These are phyloP conservation scores for Hypoxylon sp. DNA, from an alignment of 2,329 filamentous ascomycete species.

Conservation along the genomic window DNA sequence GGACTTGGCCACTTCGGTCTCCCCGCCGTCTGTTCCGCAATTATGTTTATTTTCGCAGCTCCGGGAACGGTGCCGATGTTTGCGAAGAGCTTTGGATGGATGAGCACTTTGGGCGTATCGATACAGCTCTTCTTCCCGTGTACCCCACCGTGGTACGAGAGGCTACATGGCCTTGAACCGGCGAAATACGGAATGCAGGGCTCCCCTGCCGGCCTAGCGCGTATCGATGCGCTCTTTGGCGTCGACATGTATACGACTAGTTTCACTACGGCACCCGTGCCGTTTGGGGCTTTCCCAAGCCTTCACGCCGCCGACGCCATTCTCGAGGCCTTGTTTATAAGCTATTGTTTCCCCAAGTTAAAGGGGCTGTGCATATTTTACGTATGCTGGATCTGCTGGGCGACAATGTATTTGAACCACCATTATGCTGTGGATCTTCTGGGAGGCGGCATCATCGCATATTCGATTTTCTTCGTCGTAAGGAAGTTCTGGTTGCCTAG, in stretches of 20 bases:
- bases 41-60: slow-evolving; percentile 90
- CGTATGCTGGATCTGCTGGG: slow-evolving; percentile 96
- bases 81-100: slow-evolving; percentile 89
- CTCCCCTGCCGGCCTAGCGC: slow-evolving; percentile 88
- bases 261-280: slow-evolving; percentile 90
- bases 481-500: slow-evolving; percentile 86
- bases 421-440: slow-evolving; percentile 97
- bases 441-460: slow-evolving; percentile 83
- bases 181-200: slow-evolving; percentile 93
- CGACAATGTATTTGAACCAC: slow-evolving; percentile 97
- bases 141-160: slow-evolving; percentile 97
- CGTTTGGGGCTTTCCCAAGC: slow-evolving; percentile 95
- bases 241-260: slow-evolving; percentile 93
- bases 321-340: slow-evolving; percentile 92
- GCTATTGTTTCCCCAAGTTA: slow-evolving; percentile 88
- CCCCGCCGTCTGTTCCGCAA: slow-evolving; percentile 81
- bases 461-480: slow-evolving; percentile 84
- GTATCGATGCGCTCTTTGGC: slow-evolving; percentile 90
- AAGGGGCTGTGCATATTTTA: slow-evolving; percentile 86
- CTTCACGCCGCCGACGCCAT: slow-evolving; percentile 92
- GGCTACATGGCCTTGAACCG: slow-evolving; percentile 88
- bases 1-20: slow-evolving; percentile 91
- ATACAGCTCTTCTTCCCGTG: slow-evolving; percentile 94
- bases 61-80: slow-evolving; percentile 89
- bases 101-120: slow-evolving; percentile 88